Conservation (phyloP, 1,284 basidiomycete species). For the Puccinia novopanici region DNA sequence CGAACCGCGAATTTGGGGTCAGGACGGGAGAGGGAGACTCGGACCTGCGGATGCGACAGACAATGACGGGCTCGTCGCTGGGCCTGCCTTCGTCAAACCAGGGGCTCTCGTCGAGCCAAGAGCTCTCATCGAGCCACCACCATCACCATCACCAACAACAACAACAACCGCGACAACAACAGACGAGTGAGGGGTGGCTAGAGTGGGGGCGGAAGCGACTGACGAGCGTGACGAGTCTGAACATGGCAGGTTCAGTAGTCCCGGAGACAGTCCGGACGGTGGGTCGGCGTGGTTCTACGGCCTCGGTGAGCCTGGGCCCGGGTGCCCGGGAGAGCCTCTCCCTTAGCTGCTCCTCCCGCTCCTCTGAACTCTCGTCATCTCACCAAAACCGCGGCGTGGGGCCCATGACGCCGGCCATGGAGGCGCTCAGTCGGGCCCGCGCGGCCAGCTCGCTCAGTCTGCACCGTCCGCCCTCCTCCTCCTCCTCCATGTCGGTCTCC, state of each 20-base stretch:
- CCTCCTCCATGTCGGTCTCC: too few species aligned
- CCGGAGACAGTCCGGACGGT: not conserved
- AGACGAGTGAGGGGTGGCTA: conserved; percentile 38
- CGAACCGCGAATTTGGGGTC: not conserved
- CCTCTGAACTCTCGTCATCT: not conserved
- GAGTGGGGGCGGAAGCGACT: conserved; percentile 50
- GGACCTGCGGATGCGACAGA: not conserved
- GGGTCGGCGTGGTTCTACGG: conserved; percentile 1
- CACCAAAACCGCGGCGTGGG: not conserved
- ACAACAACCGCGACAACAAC: not conserved
- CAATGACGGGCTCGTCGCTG: conserved; percentile 33
- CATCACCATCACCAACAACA: too few species aligned
- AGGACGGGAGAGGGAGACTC: not conserved
- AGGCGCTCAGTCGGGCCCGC: too few species aligned
- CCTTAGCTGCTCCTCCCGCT: not conserved
- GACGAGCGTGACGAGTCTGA: conserved; percentile 50
- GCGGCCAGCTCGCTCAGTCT: too few species aligned
- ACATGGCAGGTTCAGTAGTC: conserved; percentile 6
- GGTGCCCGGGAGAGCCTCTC: not conserved
- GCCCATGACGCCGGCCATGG: conserved; percentile 47
- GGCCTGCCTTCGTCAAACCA: conserved; percentile 5
- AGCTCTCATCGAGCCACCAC: not conserved
- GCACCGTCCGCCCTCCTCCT: too few species aligned
- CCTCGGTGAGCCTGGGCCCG: not conserved
- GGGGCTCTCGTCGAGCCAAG: not conserved